Evolutionary conservation across 2,329 filamentous ascomycete genomes (phyloP).

Genomic region (Alternaria hordeiaustralica): DNA sequence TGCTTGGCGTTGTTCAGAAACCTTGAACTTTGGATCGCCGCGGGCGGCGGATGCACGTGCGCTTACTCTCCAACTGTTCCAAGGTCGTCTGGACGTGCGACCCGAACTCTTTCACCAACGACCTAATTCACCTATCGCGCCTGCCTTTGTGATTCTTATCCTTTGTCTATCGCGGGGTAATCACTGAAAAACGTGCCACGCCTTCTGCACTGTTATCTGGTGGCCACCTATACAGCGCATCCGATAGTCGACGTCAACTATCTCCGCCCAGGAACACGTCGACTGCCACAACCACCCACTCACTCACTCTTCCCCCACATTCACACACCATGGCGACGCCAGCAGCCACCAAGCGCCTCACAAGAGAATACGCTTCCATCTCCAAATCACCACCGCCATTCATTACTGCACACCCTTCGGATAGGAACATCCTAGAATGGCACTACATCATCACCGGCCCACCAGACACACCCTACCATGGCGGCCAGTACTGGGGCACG

Average conservation of each 20-base stretch:
- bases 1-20: conserved; percentile 35
- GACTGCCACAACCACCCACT: neutral
- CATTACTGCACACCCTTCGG: conserved; percentile 87
- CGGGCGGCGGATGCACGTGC: conserved; percentile 23
- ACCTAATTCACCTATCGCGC: neutral
- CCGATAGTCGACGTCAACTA: neutral
- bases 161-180: neutral
- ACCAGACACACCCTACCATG: conserved; percentile 90
- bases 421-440: conserved; percentile 92
- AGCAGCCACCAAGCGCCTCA: conserved; percentile 56
- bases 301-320: neutral
- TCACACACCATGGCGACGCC: conserved; percentile 47
- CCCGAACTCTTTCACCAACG: neutral
- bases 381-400: conserved; percentile 83
- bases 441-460: conserved; percentile 96
- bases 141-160: neutral
- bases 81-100: neutral
- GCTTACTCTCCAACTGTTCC: conserved; percentile 2
- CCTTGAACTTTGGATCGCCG: conserved; percentile 17
- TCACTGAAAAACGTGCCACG: neutral
- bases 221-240: conserved; percentile 5
- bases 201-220: conserved; percentile 3
- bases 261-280: conserved; percentile 4
- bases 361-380: conserved; percentile 69
- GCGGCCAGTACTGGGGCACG: conserved; percentile 98